phyloP scores from a whole-genome alignment of 2,329 filamentous ascomycete species.

The Neonectria magnoliae region DNA sequence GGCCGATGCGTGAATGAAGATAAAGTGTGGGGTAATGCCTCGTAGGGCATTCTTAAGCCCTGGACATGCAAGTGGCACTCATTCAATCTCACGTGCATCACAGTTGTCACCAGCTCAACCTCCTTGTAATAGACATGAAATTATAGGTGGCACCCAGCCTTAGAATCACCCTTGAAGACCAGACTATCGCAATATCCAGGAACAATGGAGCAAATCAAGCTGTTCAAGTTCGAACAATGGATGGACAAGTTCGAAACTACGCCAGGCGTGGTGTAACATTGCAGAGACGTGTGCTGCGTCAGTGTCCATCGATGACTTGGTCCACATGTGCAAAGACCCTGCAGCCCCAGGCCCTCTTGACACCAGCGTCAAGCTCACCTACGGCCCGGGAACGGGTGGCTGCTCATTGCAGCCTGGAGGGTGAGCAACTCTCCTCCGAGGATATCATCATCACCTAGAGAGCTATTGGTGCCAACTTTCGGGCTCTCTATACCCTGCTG shows the following conservation, averaged over 20 bases:
- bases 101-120: not conserved
- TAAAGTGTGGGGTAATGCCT: not conserved
- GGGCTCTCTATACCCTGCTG: conserved; percentile 78
- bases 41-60: not conserved
- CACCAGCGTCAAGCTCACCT: conserved; percentile 69
- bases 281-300: conserved; percentile 83
- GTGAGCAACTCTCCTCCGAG: conserved; percentile 58
- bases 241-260: conserved; percentile 70
- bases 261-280: conserved; percentile 71
- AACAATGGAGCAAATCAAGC: conserved; percentile 65
- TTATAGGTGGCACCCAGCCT: not conserved
- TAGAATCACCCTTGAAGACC: not conserved
- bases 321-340: conserved; percentile 66
- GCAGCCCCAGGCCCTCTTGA: conserved; percentile 53
- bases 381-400: conserved; percentile 76
- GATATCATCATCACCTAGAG: conserved; percentile 82
- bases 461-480: conserved; percentile 85
- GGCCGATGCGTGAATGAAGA: not conserved
- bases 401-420: conserved; percentile 69
- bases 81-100: not conserved
- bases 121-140: not conserved
- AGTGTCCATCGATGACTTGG: conserved; percentile 75
- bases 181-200: not conserved
- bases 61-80: not conserved
- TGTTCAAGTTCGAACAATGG: conserved; percentile 78